These are phyloP conservation scores for Sphagnum tenellum DNA, from an alignment of 225 moss, liverwort and hornwort species.

Conservation along the genomic window DNA sequence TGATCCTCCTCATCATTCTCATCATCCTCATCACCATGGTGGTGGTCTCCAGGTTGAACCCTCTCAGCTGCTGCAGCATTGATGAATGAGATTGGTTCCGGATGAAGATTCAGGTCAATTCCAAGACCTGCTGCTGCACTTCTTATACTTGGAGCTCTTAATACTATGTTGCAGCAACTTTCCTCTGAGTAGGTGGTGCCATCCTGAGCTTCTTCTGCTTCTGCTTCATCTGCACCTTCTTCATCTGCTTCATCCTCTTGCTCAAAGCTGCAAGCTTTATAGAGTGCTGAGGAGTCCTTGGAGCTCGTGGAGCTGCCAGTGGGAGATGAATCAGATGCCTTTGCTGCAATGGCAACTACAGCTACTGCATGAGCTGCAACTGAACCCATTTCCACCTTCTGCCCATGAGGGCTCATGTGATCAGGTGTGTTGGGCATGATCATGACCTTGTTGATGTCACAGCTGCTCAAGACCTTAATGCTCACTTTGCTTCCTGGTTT, in stretches of 20 bases:
- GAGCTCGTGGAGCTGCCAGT: slow-evolving; percentile 2
- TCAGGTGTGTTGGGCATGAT: too few relatives aligned
- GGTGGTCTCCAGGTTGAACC: too few relatives aligned
- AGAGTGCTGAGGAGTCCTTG: slow-evolving; percentile 6
- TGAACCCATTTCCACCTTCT: too few relatives aligned
- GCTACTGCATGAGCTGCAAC: too few relatives aligned
- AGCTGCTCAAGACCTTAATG: too few relatives aligned
- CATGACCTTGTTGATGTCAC: too few relatives aligned
- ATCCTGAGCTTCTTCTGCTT: slow-evolving; percentile 9
- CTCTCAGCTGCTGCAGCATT: not conserved
- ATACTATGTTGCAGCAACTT: slow-evolving; percentile 27
- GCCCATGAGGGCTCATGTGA: too few relatives aligned
- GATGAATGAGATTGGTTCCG: slow-evolving; percentile 4
- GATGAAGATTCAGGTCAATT: not conserved
- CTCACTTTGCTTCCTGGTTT: too few relatives aligned
- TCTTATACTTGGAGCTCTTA: slow-evolving; percentile 13
- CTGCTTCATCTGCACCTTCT: slow-evolving; percentile 10
- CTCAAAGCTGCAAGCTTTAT: slow-evolving; percentile 26
- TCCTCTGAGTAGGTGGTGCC: slow-evolving; percentile 34
- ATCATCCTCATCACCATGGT: too few relatives aligned
- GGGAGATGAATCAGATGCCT: not conserved
- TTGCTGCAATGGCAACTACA: too few relatives aligned
- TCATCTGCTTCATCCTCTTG: slow-evolving; percentile 8
- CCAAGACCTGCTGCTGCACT: slow-evolving; percentile 7
- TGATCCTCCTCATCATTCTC: not conserved